Evolutionary conservation across 2,329 filamentous ascomycete genomes (phyloP), one percentile per base, ranked within the genome.

Genomic region (Colletotrichum eremochloae): DNA sequence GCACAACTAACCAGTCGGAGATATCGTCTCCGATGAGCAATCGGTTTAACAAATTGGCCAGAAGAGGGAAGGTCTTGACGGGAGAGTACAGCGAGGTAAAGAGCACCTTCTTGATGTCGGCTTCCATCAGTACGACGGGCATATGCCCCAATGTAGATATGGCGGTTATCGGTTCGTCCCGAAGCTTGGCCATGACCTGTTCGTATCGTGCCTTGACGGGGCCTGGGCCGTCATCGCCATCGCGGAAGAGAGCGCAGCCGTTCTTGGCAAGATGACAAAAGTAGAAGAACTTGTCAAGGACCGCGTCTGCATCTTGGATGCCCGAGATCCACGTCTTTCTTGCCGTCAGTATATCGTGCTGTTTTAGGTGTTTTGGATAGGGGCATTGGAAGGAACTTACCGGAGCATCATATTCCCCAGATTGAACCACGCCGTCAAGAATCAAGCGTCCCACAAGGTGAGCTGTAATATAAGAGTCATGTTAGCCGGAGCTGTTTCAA

Each of bases 201-300:
- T 78, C 63, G 60, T 83, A 81, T 20, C 81, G 77, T 61, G 79
- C 78, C 12, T 78, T 77, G 7, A 78, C 70, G 40, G 50, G 60
- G 31, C 48, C 60, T 31, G 70, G 46, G 6, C 50, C 52, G 2
- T 77, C 76, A 52, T 83, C 80, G 18, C 82, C 81, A 5, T 77
- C 65, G 11, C 81, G 81, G 63, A 80, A 83, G 62, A 87, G 76
- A 5, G 75, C 74, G 72, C 85, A 87, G 18, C 75, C 77, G 7
- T 77, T 63, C 2, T 82, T 82, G 14, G 83, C 86, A 29, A 82
- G 80, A 66, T 81, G 83, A 75, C 88, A 90, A 53, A 81, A 82
- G 57, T 80, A 76, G 73, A 84, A 87, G 75, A 89, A 88, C 48
- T 75, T 79, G 2, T 79, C 79, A 68, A 86, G 81, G 20, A 84